These are phyloP conservation scores for Cruciata laevipes DNA, from an alignment of 257 asterid genomes.

Conservation along the genomic window DNA sequence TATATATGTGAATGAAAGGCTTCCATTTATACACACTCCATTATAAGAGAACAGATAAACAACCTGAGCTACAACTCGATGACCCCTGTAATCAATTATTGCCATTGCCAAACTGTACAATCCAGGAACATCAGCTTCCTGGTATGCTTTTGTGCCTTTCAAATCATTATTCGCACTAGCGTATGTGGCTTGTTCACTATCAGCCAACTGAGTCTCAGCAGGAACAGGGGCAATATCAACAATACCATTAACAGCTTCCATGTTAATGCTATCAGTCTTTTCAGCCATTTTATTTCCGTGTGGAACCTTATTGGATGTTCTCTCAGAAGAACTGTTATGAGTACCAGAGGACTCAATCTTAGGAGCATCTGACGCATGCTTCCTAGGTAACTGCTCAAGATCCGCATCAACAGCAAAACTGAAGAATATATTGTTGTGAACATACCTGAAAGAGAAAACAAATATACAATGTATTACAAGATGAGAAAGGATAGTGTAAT, in stretches of 20 bases:
- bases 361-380: constrained; percentile 39
- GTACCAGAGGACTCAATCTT: constrained; percentile 34
- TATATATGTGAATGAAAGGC: too few species aligned
- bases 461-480: not conserved
- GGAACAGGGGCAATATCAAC: constrained; percentile 36
- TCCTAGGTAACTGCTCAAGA: constrained; percentile 55
- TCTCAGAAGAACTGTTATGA: constrained; percentile 31
- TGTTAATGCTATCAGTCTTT: constrained; percentile 28
- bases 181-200: constrained; percentile 97
- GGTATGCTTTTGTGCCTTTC: constrained; percentile 94
- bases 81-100: constrained; percentile 94
- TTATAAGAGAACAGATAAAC: not conserved
- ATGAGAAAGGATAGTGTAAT: not conserved
- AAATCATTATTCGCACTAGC: constrained; percentile 97
- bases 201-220: constrained; percentile 67
- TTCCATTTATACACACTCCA: too few species aligned
- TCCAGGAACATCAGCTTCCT: constrained; percentile 93
- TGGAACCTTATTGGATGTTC: constrained; percentile 24
- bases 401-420: constrained; percentile 91
- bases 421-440: constrained; percentile 95
- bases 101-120: constrained; percentile 95
- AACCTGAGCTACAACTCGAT: constrained; percentile 97
- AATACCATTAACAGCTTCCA: constrained; percentile 30
- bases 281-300: constrained; percentile 29
- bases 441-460: constrained; percentile 50